Evolutionary conservation across 495 filamentous ascomycete genomes (phyloP).

Genomic region (Corynascus novoguineensis): DNA sequence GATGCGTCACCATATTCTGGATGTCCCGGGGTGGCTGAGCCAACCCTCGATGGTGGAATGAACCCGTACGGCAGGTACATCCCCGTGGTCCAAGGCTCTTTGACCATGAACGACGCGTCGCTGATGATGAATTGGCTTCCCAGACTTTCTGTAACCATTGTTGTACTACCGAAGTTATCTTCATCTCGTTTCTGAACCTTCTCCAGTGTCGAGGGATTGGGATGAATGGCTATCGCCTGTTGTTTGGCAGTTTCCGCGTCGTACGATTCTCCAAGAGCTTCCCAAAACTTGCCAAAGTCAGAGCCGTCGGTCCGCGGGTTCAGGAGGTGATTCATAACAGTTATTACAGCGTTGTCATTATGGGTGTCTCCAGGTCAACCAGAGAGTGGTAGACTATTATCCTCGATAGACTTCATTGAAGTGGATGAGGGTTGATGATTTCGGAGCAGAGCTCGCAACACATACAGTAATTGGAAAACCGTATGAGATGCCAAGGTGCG

Average conservation of each 20-base stretch:
- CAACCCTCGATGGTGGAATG: not conserved
- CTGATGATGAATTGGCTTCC: not conserved
- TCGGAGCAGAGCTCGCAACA: constrained; percentile 32
- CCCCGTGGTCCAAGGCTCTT: not conserved
- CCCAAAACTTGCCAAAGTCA: constrained; percentile 2
- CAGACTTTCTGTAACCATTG: not conserved
- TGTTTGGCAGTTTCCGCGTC: not conserved
- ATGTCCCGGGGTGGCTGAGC: not conserved
- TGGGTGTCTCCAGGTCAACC: too few species aligned
- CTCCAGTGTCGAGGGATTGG: not conserved
- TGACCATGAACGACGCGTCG: not conserved
- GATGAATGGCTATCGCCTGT: not conserved
- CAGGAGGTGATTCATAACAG: not conserved
- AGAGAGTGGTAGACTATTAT: too few species aligned
- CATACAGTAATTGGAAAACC: constrained; percentile 37
- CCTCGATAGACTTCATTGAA: too few species aligned
- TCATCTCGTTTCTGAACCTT: not conserved
- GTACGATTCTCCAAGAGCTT: not conserved
- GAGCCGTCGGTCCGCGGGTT: not conserved
- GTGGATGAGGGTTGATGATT: too few species aligned
- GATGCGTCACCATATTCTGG: not conserved
- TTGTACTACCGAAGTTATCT: not conserved
- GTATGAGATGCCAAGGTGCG: constrained; percentile 34
- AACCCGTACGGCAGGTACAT: not conserved
- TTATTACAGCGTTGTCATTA: too few species aligned